Evolutionary conservation across 2,329 filamentous ascomycete genomes (phyloP), one percentile per base, ranked within the genome.

Genomic region (Ambrosiella cleistominuta): DNA sequence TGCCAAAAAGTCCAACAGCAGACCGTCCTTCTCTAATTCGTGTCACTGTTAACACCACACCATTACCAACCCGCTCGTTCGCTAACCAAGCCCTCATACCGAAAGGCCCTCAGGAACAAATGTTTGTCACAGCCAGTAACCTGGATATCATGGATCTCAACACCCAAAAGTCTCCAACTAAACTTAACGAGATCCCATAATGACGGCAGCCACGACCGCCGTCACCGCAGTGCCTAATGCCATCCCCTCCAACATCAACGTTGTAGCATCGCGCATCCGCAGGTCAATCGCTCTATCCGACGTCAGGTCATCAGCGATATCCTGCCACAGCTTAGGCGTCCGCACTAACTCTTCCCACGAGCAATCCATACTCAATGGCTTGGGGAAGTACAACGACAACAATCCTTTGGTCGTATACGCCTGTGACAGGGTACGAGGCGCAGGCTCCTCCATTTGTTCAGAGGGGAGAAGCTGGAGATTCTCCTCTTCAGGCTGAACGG

Each of bases 241-340:
- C 52, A 58, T 39, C 6, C 84, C 79, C 68, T 89, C 80, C 40
- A 88, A 70, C 54, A 79, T 82, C 63, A 86, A 71, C n/a, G 83
- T 69, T 1, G 85, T 87, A 38, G 85, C 71, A 64, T 90, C 85
- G 56, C 79, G 77, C 73, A 86, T 86, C 49, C 78, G 78, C 61
- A 88, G 65, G 54, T 76, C 72, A 64, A 88, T 72, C 61, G 70
- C 71, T 63, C 81, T 74, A 58, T 88, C 81, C n/a, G 59, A 61
- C 12, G 19, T 51, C 45, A 61, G 40, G 42, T 61, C 59, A 42
- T 61, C 44, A 3, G 56, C 56, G 39, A 58, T 19, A 12, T 58
- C 56, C 17, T 37, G 42, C 59, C 59, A 61, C 27, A 61, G 11
- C 45, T 45, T 54, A 5, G 59, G 59, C 38, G 59, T 51, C 38